Evolutionary conservation across 768 basidiomycete species (phyloP).

Genomic region (Termitomyces sp.): DNA sequence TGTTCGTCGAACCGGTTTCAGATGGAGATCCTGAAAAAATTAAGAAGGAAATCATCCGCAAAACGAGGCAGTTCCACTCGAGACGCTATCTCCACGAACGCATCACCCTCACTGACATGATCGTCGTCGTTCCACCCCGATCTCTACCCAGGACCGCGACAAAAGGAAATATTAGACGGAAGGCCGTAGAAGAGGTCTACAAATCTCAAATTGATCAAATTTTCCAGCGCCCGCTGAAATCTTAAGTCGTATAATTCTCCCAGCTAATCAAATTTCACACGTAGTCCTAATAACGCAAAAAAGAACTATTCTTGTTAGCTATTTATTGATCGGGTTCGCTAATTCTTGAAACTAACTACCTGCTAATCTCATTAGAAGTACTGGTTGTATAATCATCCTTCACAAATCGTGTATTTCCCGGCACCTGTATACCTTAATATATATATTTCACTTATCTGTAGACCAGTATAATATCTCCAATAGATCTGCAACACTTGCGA

Average conservation of each 20-base stretch:
- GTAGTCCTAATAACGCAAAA: not conserved
- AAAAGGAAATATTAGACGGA: constrained; percentile 77
- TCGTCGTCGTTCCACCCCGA: constrained; percentile 59
- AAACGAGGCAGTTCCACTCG: constrained; percentile 67
- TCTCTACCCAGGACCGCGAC: constrained; percentile 74
- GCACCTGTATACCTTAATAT: constrained; percentile 1
- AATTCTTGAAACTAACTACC: not conserved
- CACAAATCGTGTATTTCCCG: not conserved
- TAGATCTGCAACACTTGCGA: not conserved
- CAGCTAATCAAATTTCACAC: not conserved
- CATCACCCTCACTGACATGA: constrained; percentile 56
- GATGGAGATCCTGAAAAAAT: constrained; percentile 52
- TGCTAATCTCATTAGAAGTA: not conserved
- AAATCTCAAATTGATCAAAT: constrained; percentile 51
- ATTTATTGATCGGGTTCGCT: not conserved
- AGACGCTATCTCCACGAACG: constrained; percentile 78
- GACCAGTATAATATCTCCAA: not conserved
- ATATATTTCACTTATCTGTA: not conserved
- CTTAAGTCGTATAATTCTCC: not conserved
- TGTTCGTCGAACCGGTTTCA: constrained; percentile 63
- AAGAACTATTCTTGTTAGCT: not conserved
- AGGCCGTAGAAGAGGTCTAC: constrained; percentile 67
- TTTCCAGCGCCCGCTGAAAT: constrained; percentile 25
- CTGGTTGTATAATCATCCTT: constrained; percentile 3
- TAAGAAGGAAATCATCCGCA: constrained; percentile 67